phyloP scores from a whole-genome alignment of 345 rosid genomes.

The Citrus sinensis region DVS_A1.0 CM039161.1:22442501-22443000 shows the following conservation, averaged over 20 bases:
- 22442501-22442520: constrained; percentile 90
- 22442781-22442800: constrained; percentile 23
- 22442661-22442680: background rate
- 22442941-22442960: too few relatives aligned
- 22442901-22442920: background rate
- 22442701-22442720: background rate
- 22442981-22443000: too few relatives aligned
- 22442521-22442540: constrained; percentile 71
- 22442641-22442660: background rate
- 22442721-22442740: background rate
- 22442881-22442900: background rate
- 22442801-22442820: background rate
- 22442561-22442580: constrained; percentile 24
- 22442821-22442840: constrained; percentile 25
- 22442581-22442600: background rate
- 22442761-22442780: constrained; percentile 13
- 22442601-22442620: background rate
- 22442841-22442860: constrained; percentile 2
- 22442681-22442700: too few relatives aligned
- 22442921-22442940: too few relatives aligned
- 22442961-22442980: rapidly evolving
- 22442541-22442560: constrained; percentile 48
- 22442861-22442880: constrained; percentile 5
- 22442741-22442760: background rate
- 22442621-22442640: background rate